Base-by-base conservation (phyloP, 495 filamentous ascomycete species). In the Hyaloscypha hepaticicola region DNA sequence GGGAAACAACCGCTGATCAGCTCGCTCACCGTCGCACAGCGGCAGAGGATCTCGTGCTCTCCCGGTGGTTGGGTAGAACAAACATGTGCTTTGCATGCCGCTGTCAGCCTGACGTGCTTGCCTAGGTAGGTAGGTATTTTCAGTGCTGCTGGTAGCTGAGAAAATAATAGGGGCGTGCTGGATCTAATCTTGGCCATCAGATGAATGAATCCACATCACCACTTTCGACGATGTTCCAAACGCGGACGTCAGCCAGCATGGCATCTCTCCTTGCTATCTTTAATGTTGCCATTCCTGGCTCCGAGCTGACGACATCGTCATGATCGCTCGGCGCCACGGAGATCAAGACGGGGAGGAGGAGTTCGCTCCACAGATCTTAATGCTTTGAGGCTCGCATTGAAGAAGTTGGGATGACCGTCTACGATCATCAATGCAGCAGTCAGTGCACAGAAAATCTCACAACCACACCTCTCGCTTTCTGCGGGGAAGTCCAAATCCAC, bases 371-470 rank as follows among this genome's bases (percentile, higher is more conserved):
- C 16, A n/a, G 6, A 16, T 16, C 11, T 9, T 16, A 2, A 45
- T 45, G 38, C 38, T 45, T 59, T 45, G 56, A 41, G 4, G 56
- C 56, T 21, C 21, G 56, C 56, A 59, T 59, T 57, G 29, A 57
- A 45, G 38, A 45, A 45, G 26, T 29, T 34, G 55, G 28, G 53
- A 26, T 27, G 51, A 27, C 26, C 31, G 28, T 59, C 14, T 33
- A 7, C 56, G 58, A 60, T 60, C 45, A 11, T 60, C 41, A 60
- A 60, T 60, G 58, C 58, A 16, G 45, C 25, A 24, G 58, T 60
- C 58, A 60, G 58, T 60, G 58, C 58, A 38, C 38, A 28, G 58
- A 48, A 51, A 51, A 60, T 41, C 38, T 60, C 58, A 60, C 45
- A 60, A 34, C 34, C 12, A 31, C 34, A 60, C 16, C 25, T 51